phyloP scores from a whole-genome alignment of 2,329 filamentous ascomycete genomes.

The Anisogramma anomala region DNA sequence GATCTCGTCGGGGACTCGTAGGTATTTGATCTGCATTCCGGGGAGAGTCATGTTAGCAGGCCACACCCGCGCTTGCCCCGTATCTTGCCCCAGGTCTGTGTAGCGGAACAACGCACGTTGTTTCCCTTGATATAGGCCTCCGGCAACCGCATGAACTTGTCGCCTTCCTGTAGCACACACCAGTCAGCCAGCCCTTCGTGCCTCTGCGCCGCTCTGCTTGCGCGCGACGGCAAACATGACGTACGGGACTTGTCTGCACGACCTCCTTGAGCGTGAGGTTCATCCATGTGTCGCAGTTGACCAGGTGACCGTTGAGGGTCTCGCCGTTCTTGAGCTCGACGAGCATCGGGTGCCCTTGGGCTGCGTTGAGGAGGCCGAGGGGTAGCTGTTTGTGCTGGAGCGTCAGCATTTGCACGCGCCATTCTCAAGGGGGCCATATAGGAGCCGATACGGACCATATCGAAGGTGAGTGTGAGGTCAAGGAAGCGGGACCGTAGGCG shows the following conservation, averaged over 20 bases:
- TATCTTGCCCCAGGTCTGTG: not conserved
- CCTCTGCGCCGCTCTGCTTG: too few relatives aligned
- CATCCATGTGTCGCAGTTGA: constrained; percentile 99
- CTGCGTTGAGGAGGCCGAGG: constrained; percentile 80
- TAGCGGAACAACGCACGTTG: constrained; percentile 53
- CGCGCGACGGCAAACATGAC: too few relatives aligned
- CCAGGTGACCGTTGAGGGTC: constrained; percentile 89
- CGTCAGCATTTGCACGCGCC: constrained; percentile 6
- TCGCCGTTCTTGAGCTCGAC: constrained; percentile 97
- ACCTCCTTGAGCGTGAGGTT: constrained; percentile 96
- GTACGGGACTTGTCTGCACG: constrained; percentile 78
- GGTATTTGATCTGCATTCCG: constrained; percentile 76
- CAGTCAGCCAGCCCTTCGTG: constrained; percentile 6
- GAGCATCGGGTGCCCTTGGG: constrained; percentile 95
- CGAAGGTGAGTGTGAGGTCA: not conserved
- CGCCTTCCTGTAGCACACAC: constrained; percentile 56
- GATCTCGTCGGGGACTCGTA: constrained; percentile 91
- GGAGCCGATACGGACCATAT: constrained; percentile 9
- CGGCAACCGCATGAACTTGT: constrained; percentile 82
- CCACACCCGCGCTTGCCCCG: not conserved
- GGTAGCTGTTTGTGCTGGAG: constrained; percentile 39
- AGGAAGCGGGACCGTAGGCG: not conserved
- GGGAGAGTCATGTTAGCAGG: constrained; percentile 6
- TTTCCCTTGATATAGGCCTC: constrained; percentile 97
- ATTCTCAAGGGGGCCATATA: not conserved